These are phyloP conservation scores for Entomortierella lignicola DNA, from an alignment of 192 early-diverging fungal species.

Conservation along the genomic window DNA sequence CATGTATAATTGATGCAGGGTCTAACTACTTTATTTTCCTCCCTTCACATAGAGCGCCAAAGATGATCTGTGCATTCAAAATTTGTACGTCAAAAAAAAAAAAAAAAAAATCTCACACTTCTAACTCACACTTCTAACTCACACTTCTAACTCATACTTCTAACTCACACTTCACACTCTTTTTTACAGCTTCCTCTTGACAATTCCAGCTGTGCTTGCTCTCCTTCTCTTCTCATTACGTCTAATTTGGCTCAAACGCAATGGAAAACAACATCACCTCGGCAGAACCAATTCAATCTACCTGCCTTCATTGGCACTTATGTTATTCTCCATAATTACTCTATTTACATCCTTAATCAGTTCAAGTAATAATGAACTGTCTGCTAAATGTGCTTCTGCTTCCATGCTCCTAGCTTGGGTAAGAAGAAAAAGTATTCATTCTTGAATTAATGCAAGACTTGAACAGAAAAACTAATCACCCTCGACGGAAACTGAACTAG, in stretches of 20 bases:
- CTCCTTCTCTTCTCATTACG: conserved; percentile 9
- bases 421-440: neutral
- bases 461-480: too few relatives aligned
- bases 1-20: neutral
- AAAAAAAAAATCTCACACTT: neutral
- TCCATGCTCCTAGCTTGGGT: conserved; percentile 32
- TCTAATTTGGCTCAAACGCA: conserved; percentile 3
- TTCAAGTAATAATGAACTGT: neutral
- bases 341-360: neutral
- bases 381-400: neutral
- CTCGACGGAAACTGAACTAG: conserved; percentile 1
- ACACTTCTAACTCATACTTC: too few relatives aligned
- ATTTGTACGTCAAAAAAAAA: neutral
- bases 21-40: neutral
- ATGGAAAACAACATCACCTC: conserved; percentile 20
- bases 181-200: conserved; percentile 18
- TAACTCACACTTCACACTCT: neutral
- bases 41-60: neutral
- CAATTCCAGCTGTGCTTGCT: conserved; percentile 9
- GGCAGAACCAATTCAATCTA: conserved; percentile 33
- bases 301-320: conserved; percentile 19
- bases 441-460: too few relatives aligned
- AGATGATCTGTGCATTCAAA: conserved; percentile 16
- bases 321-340: conserved; percentile 2
- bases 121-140: too few relatives aligned